Base-by-base conservation (phyloP, 2,329 filamentous ascomycete genomes). In the Fusarium dlaminii region DNA sequence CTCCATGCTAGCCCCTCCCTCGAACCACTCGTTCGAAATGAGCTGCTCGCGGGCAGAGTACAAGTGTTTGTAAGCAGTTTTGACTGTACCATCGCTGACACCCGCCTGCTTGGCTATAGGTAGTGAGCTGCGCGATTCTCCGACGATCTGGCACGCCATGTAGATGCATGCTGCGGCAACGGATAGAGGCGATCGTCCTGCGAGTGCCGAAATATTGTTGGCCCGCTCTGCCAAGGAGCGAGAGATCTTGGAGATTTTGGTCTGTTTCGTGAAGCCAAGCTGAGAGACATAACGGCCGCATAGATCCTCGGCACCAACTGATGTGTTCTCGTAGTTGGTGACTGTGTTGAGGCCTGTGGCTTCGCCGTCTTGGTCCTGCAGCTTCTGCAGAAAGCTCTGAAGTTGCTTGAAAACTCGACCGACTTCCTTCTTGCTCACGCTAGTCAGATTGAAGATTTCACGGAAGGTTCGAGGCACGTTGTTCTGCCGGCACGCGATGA, bases 341-440 rank as follows among this genome's bases (percentile, higher is more conserved):
- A 91, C 90, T 82, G 84, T 90, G 86, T 85, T 86, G 81, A 84
- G 85, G 22, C 82, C 82, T 34, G 79, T 81, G 77, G 83, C 81
- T 75, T 87, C 84, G 70, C 86, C 85, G 14, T 83, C 83, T n/a
- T 79, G 80, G 74, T 92, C 91, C 79, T 94, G 90, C 57, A 92
- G 89, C 78, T 91, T 91, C 79, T 92, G 91, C 79, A 98, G 89
- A 84, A 97, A 98, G 77, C 92, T 91, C 84, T 98, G 95, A 49
- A 99, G 88, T 66, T 91, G 87, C 86, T 99, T 99, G 89, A 98
- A 99, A 30, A 96, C 96, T 66, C 95, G 89, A 29, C 96, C 96
- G 73, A 99, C 98, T 81, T 99, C 97, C 85, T 98, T 98, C 87
- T 98, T 98, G 69, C 93, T 92, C 34, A 99, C 96, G 76, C 94